These are phyloP conservation scores for Avena eriantha DNA, from an alignment of 176 grass and related monocot species.

Conservation along the genomic window DNA sequence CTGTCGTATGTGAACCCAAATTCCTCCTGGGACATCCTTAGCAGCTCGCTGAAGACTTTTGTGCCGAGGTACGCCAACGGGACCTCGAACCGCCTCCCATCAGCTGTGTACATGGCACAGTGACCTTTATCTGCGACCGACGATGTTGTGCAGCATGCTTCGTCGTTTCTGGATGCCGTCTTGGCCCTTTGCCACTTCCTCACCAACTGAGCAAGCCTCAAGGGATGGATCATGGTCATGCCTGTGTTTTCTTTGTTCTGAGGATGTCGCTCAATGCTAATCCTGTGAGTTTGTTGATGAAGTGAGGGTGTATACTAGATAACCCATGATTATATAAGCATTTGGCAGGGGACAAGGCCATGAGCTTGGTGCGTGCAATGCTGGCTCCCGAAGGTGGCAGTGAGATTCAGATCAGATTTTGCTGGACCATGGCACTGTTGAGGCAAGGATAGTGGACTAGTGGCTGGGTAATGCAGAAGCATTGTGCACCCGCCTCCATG, in stretches of 20 bases:
- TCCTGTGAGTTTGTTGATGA: not conserved
- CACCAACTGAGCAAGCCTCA: conserved; percentile 48
- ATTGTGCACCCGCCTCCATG: not conserved
- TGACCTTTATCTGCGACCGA: conserved; percentile 24
- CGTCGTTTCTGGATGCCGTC: not conserved
- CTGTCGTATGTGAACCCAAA: conserved; percentile 49
- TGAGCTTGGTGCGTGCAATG: conserved; percentile 34
- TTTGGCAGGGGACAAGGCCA: conserved; percentile 51
- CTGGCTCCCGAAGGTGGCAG: conserved; percentile 21
- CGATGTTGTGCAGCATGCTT: conserved; percentile 10
- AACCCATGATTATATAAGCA: conserved; percentile 17
- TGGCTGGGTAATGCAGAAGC: conserved; percentile 25
- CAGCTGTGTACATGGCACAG: conserved; percentile 21
- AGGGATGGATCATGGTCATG: conserved; percentile 52
- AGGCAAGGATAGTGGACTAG: conserved; percentile 7
- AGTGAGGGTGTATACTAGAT: conserved; percentile 16
- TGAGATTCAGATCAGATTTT: conserved; percentile 40
- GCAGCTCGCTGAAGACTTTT: conserved; percentile 41
- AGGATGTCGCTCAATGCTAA: conserved; percentile 12
- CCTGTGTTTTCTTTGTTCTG: conserved; percentile 7
- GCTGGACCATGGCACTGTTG: conserved; percentile 10
- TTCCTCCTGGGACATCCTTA: conserved; percentile 53
- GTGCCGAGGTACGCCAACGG: conserved; percentile 35
- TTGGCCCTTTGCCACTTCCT: conserved; percentile 57
- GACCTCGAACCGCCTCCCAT: conserved; percentile 39